A percentile compares a stretch with the other conserved stretches of the same genome.
Evolutionary conservation across 192 early-diverging fungal species (phyloP).

Genomic region (Endogone sp.): DNA sequence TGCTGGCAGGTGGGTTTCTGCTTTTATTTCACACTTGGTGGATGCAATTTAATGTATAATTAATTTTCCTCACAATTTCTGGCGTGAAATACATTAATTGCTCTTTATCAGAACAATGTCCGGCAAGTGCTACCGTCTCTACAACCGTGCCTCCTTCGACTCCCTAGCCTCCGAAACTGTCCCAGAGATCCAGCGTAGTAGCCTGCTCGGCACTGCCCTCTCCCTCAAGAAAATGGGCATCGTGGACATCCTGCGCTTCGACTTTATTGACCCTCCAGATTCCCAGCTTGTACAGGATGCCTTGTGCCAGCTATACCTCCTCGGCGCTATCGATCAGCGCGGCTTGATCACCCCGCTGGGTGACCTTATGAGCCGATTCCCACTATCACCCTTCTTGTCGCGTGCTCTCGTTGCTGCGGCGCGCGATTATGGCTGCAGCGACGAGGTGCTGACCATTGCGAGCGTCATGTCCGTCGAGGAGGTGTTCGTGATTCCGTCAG

Average conservation of each 20-base stretch:
- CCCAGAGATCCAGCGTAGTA: constrained; percentile 96
- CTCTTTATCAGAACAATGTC: constrained; percentile 63
- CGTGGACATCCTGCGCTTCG: constrained; percentile 85
- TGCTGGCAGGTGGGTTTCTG: constrained; percentile 59
- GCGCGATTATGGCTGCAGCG: constrained; percentile 74
- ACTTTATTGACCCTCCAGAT: constrained; percentile 95
- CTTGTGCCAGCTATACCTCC: constrained; percentile 82
- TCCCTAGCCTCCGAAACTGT: constrained; percentile 84
- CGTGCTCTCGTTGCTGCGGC: constrained; percentile 80
- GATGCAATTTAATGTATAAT: too few species aligned
- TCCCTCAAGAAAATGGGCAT: constrained; percentile 89
- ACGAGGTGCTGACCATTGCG: constrained; percentile 87
- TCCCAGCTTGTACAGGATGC: constrained; percentile 75
- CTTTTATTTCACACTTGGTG: background rate
- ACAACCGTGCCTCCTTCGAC: constrained; percentile 79
- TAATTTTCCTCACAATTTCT: too few species aligned
- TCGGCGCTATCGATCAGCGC: constrained; percentile 83
- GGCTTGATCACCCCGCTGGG: constrained; percentile 84
- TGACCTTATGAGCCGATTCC: constrained; percentile 86
- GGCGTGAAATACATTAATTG: too few species aligned
- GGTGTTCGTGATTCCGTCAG: constrained; percentile 84
- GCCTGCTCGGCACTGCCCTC: constrained; percentile 83
- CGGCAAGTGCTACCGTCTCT: constrained; percentile 87
- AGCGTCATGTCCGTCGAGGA: constrained; percentile 91
- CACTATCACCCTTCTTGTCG: constrained; percentile 85